These are phyloP conservation scores for Cryptosporidium baileyi DNA, from an alignment of 169 alveolate species.

Conservation along the genomic window DNA sequence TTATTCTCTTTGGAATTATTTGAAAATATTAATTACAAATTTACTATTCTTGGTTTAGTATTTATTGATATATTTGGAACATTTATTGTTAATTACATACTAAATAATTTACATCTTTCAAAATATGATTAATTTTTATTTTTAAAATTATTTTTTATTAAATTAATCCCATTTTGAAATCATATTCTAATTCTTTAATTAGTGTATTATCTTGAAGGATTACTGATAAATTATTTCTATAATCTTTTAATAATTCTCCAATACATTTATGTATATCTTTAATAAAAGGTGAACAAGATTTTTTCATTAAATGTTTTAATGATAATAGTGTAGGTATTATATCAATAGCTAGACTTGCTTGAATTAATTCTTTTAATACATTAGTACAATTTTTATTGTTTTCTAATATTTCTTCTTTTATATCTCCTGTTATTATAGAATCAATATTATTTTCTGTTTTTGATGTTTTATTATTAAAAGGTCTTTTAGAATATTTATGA, in stretches of 20 bases:
- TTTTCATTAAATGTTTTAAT: constrained; percentile 55
- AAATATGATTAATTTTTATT: too few relatives aligned
- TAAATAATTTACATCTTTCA: neutral
- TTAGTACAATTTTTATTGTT: neutral
- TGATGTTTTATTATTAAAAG: neutral
- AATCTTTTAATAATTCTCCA: constrained; percentile 60
- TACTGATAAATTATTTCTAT: constrained; percentile 33
- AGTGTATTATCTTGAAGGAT: constrained; percentile 53
- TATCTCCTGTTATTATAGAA: neutral
- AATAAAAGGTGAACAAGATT: constrained; percentile 62
- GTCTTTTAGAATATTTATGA: constrained; percentile 58
- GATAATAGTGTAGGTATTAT: constrained; percentile 57
- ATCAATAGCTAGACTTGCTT: constrained; percentile 66
- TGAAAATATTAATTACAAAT: neutral
- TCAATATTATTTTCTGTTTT: neutral
- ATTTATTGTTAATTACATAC: neutral
- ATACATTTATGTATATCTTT: constrained; percentile 66
- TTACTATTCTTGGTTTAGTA: neutral
- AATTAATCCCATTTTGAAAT: constrained; percentile 50
- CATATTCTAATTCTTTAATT: constrained; percentile 58
- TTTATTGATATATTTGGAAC: constrained; percentile 47
- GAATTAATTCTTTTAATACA: constrained; percentile 46
- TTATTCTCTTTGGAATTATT: constrained; percentile 74
- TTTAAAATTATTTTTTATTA: too few relatives aligned
- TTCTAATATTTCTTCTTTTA: neutral